phyloP scores from a whole-genome alignment of 2,329 filamentous ascomycete species.

The Colletotrichum higginsianum region DNA sequence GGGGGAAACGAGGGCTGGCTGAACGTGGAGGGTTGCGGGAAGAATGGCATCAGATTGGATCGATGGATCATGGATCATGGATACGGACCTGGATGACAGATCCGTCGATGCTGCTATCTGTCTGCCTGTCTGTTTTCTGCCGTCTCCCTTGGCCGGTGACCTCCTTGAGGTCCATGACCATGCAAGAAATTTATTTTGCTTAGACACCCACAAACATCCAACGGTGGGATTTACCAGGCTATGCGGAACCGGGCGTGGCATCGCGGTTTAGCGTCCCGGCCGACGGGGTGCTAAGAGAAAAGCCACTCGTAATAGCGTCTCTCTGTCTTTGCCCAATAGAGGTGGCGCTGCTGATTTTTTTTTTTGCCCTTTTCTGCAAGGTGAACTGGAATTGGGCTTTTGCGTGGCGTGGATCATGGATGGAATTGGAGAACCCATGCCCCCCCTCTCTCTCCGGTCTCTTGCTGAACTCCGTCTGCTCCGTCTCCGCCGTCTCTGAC shows the following conservation, averaged over 20 bases:
- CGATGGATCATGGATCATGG: constrained; percentile 2
- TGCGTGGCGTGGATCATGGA: constrained; percentile 1
- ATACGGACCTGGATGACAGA: constrained; percentile 1
- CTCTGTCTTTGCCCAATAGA: neutral
- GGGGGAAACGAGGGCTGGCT: neutral
- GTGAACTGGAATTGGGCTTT: neutral
- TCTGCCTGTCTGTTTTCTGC: neutral
- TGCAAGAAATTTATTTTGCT: constrained; percentile 13
- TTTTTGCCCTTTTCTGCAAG: constrained; percentile 7
- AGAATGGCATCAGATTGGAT: constrained; percentile 17
- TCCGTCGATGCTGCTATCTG: neutral
- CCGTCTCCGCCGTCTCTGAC: neutral
- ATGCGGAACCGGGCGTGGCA: constrained; percentile 12
- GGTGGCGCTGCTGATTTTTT: constrained; percentile 28
- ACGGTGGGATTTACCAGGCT: neutral
- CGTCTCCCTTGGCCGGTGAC: neutral
- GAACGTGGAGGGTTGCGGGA: constrained; percentile 9
- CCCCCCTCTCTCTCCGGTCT: neutral
- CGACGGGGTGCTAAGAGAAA: constrained; percentile 34
- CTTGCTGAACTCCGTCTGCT: neutral
- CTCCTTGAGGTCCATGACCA: constrained; percentile 4
- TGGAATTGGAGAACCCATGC: neutral
- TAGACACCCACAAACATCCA: constrained; percentile 9
- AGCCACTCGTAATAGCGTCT: constrained; percentile 39
- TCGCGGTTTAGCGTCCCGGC: constrained; percentile 11